Evolutionary conservation across 2,329 filamentous ascomycete species (phyloP).

Genomic region (Colletotrichum sansevieriae): DNA sequence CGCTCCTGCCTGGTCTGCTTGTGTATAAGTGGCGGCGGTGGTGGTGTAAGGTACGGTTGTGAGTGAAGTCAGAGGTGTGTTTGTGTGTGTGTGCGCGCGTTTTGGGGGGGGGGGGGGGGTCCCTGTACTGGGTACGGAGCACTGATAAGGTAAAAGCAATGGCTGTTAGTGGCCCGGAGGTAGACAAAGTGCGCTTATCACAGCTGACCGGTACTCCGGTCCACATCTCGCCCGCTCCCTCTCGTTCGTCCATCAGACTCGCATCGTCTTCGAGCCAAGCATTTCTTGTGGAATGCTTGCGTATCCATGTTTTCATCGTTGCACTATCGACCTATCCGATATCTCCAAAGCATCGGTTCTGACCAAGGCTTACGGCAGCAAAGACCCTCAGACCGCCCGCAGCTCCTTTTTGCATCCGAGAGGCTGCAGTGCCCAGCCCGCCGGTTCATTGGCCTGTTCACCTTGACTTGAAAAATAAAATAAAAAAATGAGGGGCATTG

Average conservation of each 20-base stretch:
- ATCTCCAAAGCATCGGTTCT: constrained; percentile 30
- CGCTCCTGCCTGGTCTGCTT: background rate
- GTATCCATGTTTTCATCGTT: constrained; percentile 22
- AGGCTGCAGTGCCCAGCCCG: constrained; percentile 30
- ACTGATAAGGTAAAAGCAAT: background rate
- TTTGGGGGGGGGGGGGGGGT: too few species aligned
- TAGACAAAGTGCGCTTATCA: constrained; percentile 12
- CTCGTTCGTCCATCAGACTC: constrained; percentile 19
- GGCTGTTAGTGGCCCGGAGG: constrained; percentile 15
- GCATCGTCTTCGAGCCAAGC: constrained; percentile 21
- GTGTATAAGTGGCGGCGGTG: background rate
- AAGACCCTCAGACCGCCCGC: constrained; percentile 21
- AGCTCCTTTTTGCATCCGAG: constrained; percentile 29
- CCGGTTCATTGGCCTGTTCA: constrained; percentile 21
- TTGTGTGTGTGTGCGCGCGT: too few species aligned
- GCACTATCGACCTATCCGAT: constrained; percentile 17
- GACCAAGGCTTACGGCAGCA: constrained; percentile 37
- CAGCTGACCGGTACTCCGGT: constrained; percentile 34
- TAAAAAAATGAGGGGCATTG: background rate
- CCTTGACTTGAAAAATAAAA: background rate
- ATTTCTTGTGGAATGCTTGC: constrained; percentile 33
- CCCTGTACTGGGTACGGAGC: too few species aligned
- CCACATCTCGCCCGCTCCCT: constrained; percentile 2
- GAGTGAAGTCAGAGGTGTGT: background rate
- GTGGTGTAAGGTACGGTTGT: background rate